Percentiles rank a stretch among this genome's conserved stretches.
Conservation (phyloP, 345 rosid species). For the Physaria fendleri region DNA sequence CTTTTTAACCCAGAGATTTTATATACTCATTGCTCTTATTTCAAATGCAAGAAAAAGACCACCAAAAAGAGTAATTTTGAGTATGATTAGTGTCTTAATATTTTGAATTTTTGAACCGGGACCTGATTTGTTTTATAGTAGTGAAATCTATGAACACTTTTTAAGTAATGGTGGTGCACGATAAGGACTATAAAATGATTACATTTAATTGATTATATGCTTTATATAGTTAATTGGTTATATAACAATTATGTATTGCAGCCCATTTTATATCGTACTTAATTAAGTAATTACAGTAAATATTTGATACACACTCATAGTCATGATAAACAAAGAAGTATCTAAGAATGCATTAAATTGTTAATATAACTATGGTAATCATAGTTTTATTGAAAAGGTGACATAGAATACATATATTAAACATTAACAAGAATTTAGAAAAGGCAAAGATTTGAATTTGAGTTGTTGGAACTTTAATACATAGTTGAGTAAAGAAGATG, state of each 20-base stretch:
- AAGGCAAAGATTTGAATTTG: constrained; percentile 1
- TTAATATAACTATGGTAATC: neutral
- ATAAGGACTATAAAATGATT: neutral
- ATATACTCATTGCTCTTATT: constrained; percentile 15
- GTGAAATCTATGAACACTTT: neutral
- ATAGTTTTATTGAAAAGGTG: neutral
- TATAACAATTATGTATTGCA: no score
- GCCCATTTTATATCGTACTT: no score
- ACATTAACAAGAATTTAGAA: constrained; percentile 2
- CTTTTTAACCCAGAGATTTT: neutral
- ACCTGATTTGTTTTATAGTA: neutral
- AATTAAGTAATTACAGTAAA: neutral
- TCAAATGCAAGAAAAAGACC: neutral
- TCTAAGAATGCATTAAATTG: neutral
- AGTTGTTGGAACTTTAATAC: constrained; percentile 18
- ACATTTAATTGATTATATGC: neutral
- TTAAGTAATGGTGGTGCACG: neutral
- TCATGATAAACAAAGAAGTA: neutral
- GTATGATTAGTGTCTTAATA: constrained; percentile 1
- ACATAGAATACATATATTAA: constrained; percentile 1
- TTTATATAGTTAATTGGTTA: no score
- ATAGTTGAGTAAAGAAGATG: constrained; percentile 24
- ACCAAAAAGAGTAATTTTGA: neutral
- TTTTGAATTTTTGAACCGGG: constrained; percentile 16
- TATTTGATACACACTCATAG: neutral